Base-by-base conservation (phyloP, 306 rosid species). In the Begonia masoniana region DNA sequence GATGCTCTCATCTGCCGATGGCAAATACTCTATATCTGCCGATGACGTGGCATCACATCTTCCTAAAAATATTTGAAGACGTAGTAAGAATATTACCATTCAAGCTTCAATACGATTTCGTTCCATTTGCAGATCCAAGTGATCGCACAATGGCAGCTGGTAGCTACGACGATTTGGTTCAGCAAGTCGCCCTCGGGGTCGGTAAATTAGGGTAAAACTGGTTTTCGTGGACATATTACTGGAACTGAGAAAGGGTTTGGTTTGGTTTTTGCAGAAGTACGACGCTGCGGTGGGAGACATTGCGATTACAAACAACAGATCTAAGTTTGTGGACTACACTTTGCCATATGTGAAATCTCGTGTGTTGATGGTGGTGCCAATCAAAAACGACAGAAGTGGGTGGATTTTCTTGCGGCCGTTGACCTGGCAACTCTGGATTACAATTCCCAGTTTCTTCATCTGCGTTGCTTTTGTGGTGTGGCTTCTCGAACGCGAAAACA, bases 201-300 rank as follows among this genome's bases (percentile, higher is more conserved):
- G 15, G 52, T 49, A 14, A 7, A 11, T 13, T 49, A 21, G 24
- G 24, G 24, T 21, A 21, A n/a, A n/a, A 21, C 24, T 21, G 24
- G 24, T 21, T 21, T 21, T 21, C 24, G 4, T 21, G 24, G 24
- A 21, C 24, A 21, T 46, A 6, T 46, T 46, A 46, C 11, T 46
- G 12, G 12, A 12, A 46, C 14, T 14, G 10, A 46, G 12, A 46
- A 43, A 11, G 50, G 14, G 5, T 11, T 10, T 46, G 14, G 6
- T 11, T 46, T 46, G 10, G 12, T 43, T 14, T 46, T 11, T 43
- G 48, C 41, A 72, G 77, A 52, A 2, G 4, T 68, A 10, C 1
- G 74, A 75, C 41, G 74, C 60, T 4, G 66, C 61, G 13, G 73
- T 75, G 8, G 81, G 74, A 13, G 81, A 75, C 57, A 49, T 59